phyloP scores from a whole-genome alignment of 2,329 filamentous ascomycete species.

The Hypoxylon sp. region DNA sequence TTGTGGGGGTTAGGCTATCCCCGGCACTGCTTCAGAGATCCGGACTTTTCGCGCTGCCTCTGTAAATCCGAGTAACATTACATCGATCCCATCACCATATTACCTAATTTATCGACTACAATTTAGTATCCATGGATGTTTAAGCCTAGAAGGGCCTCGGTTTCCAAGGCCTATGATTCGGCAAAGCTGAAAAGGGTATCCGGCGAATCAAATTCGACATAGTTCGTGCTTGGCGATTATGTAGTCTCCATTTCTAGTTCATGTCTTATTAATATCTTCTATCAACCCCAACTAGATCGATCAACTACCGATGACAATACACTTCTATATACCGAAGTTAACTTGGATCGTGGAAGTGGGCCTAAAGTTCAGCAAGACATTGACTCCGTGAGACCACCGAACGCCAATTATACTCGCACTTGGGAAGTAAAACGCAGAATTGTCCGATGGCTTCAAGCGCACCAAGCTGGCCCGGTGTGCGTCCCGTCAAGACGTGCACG shows the following conservation, averaged over 20 bases:
- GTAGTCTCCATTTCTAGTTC: slow-evolving; percentile 20
- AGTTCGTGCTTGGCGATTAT: slow-evolving; percentile 31
- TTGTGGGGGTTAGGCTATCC: slow-evolving; percentile 18
- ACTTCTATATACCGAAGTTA: slow-evolving; percentile 10
- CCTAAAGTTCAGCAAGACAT: slow-evolving; percentile 3
- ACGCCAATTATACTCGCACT: not conserved
- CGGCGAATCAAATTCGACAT: slow-evolving; percentile 35
- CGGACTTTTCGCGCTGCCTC: slow-evolving; percentile 5
- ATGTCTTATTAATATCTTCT: slow-evolving; percentile 37
- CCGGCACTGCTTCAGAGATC: slow-evolving; percentile 4
- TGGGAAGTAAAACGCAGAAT: slow-evolving; percentile 7
- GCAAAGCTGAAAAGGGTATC: slow-evolving; percentile 10
- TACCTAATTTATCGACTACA: slow-evolving; percentile 16
- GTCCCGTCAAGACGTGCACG: slow-evolving; percentile 53
- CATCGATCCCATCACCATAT: slow-evolving; percentile 8
- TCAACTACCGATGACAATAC: slow-evolving; percentile 22
- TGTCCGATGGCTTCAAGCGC: slow-evolving; percentile 45
- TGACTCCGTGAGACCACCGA: not conserved
- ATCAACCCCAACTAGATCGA: slow-evolving; percentile 28
- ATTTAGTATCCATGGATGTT: slow-evolving; percentile 1
- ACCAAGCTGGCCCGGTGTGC: slow-evolving; percentile 49
- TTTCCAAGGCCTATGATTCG: not conserved
- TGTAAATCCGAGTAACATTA: slow-evolving; percentile 16
- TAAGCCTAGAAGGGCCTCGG: slow-evolving; percentile 4
- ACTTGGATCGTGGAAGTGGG: slow-evolving; percentile 8